Evolutionary conservation across 352 stramenopile species (phyloP), one percentile per base, ranked within the genome.

Genomic region (Sclerospora graminicola): DNA sequence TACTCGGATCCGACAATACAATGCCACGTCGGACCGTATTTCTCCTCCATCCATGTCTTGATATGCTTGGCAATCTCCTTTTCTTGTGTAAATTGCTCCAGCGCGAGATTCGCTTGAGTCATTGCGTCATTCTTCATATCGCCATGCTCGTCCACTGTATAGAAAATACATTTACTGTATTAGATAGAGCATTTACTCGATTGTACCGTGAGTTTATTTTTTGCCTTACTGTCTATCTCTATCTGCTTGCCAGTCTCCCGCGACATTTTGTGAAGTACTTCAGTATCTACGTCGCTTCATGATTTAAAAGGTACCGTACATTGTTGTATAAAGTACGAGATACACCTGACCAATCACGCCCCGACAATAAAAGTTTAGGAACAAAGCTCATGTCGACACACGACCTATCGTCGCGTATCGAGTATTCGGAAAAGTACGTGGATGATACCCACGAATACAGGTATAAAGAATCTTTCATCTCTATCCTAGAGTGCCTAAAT

Each of bases 401-500:
- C 60, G 81, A 95, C 49, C 57, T 92, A 48, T 89, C 82, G 57
- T 77, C 79, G 50, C 81, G 87, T 52, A 97, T 97, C 60, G 89
- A 97, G 63, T 97, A 97, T 79, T 96, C 84, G 48, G 89, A 97
- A 63, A 96, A 96, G 67, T 97, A 97, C 53, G 78, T 91, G 46
- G 89, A 97, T 49, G 87, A 95, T 58, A 91, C 78, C 19, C 83
- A 95, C 62, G 88, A 97, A 63, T 97, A 95, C 65, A 84, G 84
- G 81, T 94, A 63, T 7, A 26, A 26, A 26, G 21, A 3, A 26
- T 26, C 21, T 26, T 26, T 26, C 21, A 7, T 7, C 6, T 26
- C 21, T 3, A 26, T 33, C 9, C 4, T 13, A 13, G 4, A 33
- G 13, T 33, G 28, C 13, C 4, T 13, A 8, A 33, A 33, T 33